Conservation (phyloP, 192 early-diverging fungal species). For the Backusella westeae region DNA sequence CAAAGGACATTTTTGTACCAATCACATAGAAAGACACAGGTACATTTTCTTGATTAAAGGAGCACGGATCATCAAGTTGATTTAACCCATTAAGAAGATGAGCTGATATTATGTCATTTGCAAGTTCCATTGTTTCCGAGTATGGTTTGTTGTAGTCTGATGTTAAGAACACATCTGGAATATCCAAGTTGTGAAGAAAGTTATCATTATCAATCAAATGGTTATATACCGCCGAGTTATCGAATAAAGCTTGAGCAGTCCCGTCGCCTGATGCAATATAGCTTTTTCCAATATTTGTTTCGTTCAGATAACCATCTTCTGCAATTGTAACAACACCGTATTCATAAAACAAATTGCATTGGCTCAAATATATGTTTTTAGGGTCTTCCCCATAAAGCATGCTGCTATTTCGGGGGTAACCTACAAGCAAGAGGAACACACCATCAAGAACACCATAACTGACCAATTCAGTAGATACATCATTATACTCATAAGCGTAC, state of each 20-base stretch:
- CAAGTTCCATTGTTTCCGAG: neutral
- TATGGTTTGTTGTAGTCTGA: neutral
- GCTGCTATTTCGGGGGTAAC: too few relatives aligned
- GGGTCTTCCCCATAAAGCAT: too few relatives aligned
- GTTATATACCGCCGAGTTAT: neutral
- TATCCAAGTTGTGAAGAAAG: neutral
- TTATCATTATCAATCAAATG: neutral
- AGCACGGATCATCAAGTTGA: neutral
- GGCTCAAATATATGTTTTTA: neutral
- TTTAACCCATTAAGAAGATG: neutral
- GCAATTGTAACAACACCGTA: neutral
- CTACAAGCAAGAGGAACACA: too few relatives aligned
- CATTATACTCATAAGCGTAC: too few relatives aligned
- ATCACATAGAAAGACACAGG: neutral
- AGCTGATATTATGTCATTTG: neutral
- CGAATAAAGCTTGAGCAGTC: neutral
- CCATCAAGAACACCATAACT: too few relatives aligned
- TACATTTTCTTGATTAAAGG: neutral
- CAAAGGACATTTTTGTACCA: neutral
- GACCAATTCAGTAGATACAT: too few relatives aligned
- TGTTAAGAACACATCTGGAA: neutral
- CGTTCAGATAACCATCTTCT: neutral
- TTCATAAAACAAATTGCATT: neutral
- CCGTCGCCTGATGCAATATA: neutral
- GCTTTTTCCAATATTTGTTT: neutral